These are phyloP conservation scores for Plenodomus lindquistii DNA, from an alignment of 2,329 filamentous ascomycete genomes.

Conservation along the genomic window DNA sequence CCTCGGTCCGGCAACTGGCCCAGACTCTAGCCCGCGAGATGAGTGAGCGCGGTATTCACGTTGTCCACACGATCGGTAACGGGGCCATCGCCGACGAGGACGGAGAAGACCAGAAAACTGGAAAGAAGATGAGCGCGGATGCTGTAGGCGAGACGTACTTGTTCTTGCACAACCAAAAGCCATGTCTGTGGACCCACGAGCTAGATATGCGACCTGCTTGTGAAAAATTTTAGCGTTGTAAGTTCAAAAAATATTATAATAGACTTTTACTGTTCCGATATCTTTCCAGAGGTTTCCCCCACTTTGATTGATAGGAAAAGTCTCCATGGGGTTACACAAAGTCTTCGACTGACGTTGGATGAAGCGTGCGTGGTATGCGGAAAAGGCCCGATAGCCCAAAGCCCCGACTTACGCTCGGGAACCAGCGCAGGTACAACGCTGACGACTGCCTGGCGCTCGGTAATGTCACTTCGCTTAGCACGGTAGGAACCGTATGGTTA, in stretches of 20 bases:
- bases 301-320: background rate
- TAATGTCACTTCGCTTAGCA: too few relatives aligned
- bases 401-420: background rate
- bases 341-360: background rate
- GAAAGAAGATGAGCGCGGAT: slow-evolving; percentile 62
- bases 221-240: slow-evolving; percentile 49
- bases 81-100: slow-evolving; percentile 58
- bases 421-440: too few relatives aligned
- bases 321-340: background rate
- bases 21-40: slow-evolving; percentile 62
- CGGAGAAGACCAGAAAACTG: slow-evolving; percentile 52
- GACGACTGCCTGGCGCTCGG: too few relatives aligned
- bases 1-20: slow-evolving; percentile 58
- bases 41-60: slow-evolving; percentile 60
- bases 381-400: background rate
- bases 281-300: background rate
- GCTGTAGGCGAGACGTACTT: slow-evolving; percentile 62
- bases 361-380: background rate
- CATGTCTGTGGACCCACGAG: slow-evolving; percentile 58
- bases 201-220: slow-evolving; percentile 56
- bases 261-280: too few relatives aligned
- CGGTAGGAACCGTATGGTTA: too few relatives aligned
- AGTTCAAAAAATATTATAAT: too few relatives aligned
- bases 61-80: slow-evolving; percentile 64
- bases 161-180: slow-evolving; percentile 54